Percentiles rank a stretch among this genome's conserved stretches.
These are phyloP conservation scores for Starmera stellimalicola DNA, from an alignment of 1,139 yeast genomes.

Conservation along the genomic window DNA sequence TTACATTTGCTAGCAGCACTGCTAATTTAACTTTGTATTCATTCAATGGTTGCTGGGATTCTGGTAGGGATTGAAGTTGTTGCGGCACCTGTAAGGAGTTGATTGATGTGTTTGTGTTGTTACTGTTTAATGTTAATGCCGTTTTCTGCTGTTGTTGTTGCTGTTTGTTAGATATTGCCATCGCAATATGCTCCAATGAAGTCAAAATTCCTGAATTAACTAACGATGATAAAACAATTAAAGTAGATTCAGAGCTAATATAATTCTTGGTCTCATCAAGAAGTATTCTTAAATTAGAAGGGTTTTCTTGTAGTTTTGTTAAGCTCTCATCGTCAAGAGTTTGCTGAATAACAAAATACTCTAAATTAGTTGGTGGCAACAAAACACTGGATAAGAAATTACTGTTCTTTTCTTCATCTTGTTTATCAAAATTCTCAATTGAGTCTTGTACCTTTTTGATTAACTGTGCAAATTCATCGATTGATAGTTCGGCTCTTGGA, in stretches of 20 bases:
- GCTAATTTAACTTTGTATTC: conserved; percentile 49
- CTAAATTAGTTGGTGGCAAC: conserved; percentile 23
- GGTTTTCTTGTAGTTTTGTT: conserved; percentile 18
- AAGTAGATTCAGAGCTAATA: conserved; percentile 32
- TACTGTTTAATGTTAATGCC: neutral
- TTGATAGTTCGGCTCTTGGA: conserved; percentile 63
- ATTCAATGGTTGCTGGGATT: conserved; percentile 17
- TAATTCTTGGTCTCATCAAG: conserved; percentile 45
- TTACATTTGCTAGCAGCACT: conserved; percentile 54
- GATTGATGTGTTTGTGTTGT: neutral
- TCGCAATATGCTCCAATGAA: conserved; percentile 16
- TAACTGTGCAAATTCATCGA: conserved; percentile 48
- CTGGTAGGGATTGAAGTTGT: conserved; percentile 2
- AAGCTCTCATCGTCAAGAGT: conserved; percentile 27
- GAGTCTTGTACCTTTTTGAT: conserved; percentile 32
- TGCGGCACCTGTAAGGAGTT: neutral
- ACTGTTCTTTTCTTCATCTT: conserved; percentile 4
- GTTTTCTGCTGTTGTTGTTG: too few species aligned
- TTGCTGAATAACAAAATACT: conserved; percentile 30
- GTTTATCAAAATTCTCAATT: conserved; percentile 22
- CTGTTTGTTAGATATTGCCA: conserved; percentile 7
- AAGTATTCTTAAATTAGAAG: conserved; percentile 22
- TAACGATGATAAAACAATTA: conserved; percentile 27
- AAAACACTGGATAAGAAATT: conserved; percentile 14
- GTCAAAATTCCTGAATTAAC: conserved; percentile 25